Percentiles rank a stretch among this genome's conserved stretches.
Evolutionary conservation across 2,329 filamentous ascomycete species (phyloP).

Genomic region (Fusarium dlaminii): DNA sequence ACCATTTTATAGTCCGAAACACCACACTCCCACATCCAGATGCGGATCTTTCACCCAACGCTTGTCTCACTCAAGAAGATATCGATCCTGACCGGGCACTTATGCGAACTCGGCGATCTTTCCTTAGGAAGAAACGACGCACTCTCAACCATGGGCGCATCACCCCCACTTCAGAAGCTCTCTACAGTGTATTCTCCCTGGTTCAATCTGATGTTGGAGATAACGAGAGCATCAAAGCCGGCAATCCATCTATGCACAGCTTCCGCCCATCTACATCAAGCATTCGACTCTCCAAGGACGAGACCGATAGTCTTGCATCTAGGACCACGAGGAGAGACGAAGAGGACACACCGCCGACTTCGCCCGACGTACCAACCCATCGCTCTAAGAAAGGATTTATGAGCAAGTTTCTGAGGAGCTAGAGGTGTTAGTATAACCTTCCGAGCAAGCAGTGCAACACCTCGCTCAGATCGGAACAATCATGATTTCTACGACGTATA

Average conservation of each 20-base stretch:
- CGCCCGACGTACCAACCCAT: conserved; percentile 45
- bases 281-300: conserved; percentile 50
- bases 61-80: conserved; percentile 65
- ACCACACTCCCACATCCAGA: conserved; percentile 71
- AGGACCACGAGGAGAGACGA: conserved; percentile 40
- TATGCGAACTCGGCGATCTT: conserved; percentile 56
- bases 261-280: conserved; percentile 47
- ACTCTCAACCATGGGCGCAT: conserved; percentile 59
- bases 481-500: conserved; percentile 26
- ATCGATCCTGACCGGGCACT: conserved; percentile 55
- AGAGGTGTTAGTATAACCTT: conserved; percentile 4
- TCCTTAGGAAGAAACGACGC: conserved; percentile 56
- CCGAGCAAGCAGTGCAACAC: conserved; percentile 12
- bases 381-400: conserved; percentile 44
- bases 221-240: conserved; percentile 33
- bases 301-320: conserved; percentile 50
- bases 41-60: conserved; percentile 65
- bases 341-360: conserved; percentile 50
- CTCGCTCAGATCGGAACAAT: conserved; percentile 16
- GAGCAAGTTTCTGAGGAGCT: conserved; percentile 38
- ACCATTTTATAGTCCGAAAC: conserved; percentile 56
- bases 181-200: conserved; percentile 48
- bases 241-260: conserved; percentile 43
- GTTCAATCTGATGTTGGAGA: conserved; percentile 38
- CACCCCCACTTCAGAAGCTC: conserved; percentile 47